These are phyloP conservation scores for Megacollybia marginata DNA, from an alignment of 768 basidiomycete genomes.

Conservation along the genomic window DNA sequence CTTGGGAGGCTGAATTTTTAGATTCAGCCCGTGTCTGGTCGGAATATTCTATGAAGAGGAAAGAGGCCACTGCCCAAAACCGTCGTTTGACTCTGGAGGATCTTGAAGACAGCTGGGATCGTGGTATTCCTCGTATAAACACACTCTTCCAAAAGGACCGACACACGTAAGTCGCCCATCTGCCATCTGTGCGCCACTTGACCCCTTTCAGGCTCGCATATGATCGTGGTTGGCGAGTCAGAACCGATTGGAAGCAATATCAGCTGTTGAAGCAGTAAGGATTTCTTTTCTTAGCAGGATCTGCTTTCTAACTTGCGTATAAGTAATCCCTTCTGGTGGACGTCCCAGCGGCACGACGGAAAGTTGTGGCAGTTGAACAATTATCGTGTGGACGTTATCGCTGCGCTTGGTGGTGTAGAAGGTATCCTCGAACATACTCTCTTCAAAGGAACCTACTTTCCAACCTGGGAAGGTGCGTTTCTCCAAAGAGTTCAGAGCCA, in stretches of 20 bases:
- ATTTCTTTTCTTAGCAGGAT: not conserved
- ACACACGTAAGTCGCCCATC: conserved; percentile 58
- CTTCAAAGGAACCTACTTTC: conserved; percentile 98
- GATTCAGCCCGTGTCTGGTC: conserved; percentile 99
- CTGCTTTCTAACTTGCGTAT: conserved; percentile 4
- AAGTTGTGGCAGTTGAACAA: conserved; percentile 97
- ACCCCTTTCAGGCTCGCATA: conserved; percentile 66
- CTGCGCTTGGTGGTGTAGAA: conserved; percentile 94
- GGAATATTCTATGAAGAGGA: conserved; percentile 98
- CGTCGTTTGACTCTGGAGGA: conserved; percentile 95
- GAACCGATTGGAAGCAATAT: conserved; percentile 98
- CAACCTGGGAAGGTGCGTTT: conserved; percentile 81
- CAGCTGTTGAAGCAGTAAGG: conserved; percentile 84
- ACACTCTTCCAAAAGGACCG: conserved; percentile 98
- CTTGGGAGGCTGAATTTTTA: conserved; percentile 96
- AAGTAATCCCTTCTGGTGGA: conserved; percentile 99
- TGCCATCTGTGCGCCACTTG: not conserved
- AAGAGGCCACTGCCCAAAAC: conserved; percentile 99
- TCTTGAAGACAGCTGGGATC: conserved; percentile 97
- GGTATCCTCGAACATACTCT: conserved; percentile 94
- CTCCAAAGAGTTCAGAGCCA: not conserved
- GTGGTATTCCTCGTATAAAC: conserved; percentile 97
- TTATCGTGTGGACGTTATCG: conserved; percentile 97
- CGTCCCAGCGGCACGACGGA: conserved; percentile 91
- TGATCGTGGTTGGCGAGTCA: conserved; percentile 98